Base-by-base conservation (phyloP, 768 basidiomycete species). In the Panaeolus papilionaceus region DNA sequence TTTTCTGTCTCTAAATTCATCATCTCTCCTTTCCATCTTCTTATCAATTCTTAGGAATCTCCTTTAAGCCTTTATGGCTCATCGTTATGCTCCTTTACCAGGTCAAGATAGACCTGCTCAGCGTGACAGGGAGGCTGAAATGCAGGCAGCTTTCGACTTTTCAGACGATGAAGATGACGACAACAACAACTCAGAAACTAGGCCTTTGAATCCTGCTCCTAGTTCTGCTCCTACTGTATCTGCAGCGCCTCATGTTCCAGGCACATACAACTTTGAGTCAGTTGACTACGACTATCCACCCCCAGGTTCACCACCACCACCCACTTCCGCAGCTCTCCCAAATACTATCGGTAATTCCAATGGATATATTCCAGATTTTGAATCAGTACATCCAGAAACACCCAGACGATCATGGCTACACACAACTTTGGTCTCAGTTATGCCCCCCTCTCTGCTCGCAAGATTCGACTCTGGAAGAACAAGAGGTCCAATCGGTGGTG, bases 61-160 rank as follows among this genome's bases (percentile, higher is more conserved):
- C 12, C 28, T 58, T 49, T 28, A 58, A 20, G 26, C 54, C 28
- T 58, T 61, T 66, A 85, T 85, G 84, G 76, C 89, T 71, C 84
- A 82, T 71, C 86, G 88, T 71, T 93, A 93, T 84, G 87, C 88
- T 1, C 88, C 91, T 67, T 78, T 93, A 54, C 88, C 90, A 23
- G 81, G 81, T 71, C 78, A 82, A 18, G 85, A 86, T 74, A 79
- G 68, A 26, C 58, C 83, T 65, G 76, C 81, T 9, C 79, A 82
- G 61, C 75, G 84, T 67, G 91, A 79, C 65, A 76, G 75, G 66
- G 79, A 81, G 68, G 76, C 74, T 38, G 83, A 95, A 81, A 89
- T 96, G 86, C 91, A 95, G 74, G 93, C 93, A 26, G 94, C 95
- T 1, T 96, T 96, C 71, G 90, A 90, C 75, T 91, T 92, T 71